Conservation (phyloP, 208 protist species). For the Angomonas ambiguus region DNA sequence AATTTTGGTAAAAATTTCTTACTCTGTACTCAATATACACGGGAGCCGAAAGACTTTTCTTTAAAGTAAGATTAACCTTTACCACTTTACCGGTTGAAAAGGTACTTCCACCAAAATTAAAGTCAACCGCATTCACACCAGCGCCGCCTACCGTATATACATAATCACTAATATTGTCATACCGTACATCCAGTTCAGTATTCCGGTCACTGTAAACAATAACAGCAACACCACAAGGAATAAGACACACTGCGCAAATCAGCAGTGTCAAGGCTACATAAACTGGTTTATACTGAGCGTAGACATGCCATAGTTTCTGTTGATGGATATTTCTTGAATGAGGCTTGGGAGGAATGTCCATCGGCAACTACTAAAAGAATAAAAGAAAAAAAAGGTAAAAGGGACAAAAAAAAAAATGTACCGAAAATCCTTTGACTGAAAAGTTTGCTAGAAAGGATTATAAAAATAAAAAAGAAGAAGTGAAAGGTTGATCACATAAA, state of each 20-base stretch:
- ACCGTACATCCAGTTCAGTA: conserved; percentile 48
- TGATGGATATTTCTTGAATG: conserved; percentile 74
- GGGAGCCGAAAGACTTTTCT: conserved; percentile 73
- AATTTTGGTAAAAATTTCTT: conserved; percentile 98
- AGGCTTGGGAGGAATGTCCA: conserved; percentile 25
- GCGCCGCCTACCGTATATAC: conserved; percentile 16
- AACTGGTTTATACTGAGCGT: conserved; percentile 92
- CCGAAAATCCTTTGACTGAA: too few species aligned
- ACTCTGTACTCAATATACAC: conserved; percentile 97
- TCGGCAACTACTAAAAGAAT: not conserved
- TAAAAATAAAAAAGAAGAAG: not conserved
- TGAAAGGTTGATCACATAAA: not conserved
- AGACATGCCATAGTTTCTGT: conserved; percentile 93
- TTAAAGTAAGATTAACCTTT: conserved; percentile 46
- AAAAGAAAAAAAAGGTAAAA: not conserved
- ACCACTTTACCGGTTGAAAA: conserved; percentile 40
- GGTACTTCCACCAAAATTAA: conserved; percentile 32
- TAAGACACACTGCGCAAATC: conserved; percentile 88
- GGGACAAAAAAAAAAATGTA: conserved; percentile 7
- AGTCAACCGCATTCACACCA: conserved; percentile 31
- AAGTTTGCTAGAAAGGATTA: too few species aligned
- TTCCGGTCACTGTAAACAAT: conserved; percentile 71
- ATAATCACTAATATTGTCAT: conserved; percentile 75
- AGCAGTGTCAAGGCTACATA: conserved; percentile 91
- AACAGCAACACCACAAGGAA: conserved; percentile 91